Evolutionary conservation across 208 protist genomes (phyloP), one percentile per base, ranked within the genome.

Genomic region (Leishmania gerbilli): DNA sequence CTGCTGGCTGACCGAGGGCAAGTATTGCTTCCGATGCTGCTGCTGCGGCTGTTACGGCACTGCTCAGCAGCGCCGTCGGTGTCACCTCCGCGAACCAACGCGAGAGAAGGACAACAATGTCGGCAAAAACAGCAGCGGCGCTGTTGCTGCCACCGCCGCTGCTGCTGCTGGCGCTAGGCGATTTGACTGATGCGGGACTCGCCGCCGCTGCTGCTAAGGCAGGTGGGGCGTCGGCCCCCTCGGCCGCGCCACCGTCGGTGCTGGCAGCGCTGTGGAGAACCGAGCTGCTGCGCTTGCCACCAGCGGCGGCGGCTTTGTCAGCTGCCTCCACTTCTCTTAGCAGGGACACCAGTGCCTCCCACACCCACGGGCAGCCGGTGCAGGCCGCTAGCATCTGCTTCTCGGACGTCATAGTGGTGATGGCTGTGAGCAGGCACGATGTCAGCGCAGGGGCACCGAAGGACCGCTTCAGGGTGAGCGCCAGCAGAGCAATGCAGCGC

Each of bases 401-500:
- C 58, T 92, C 89, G 7, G 83, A 71, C 69, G 85, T 92, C 68
- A 95, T 71, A 5, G 58, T 67, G n/a, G 47, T 65, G 75, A 89
- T 55, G 27, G 68, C 83, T 4, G 53, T 47, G 37, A 87, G 69
- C 40, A 95, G 60, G 64, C 90, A 79, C 24, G 83, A 82, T 6
- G 87, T 76, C 56, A 91, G 79, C 34, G 83, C 77, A 19, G 86
- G 81, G 17, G 84, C 79, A 11, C 71, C 62, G 31, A 40, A 60
- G 21, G 74, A 55, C n/a, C 72, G 75, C 76, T 83, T 71, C 76
- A 90, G 71, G 21, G 84, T 84, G 62, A 71, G 47, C 8, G 79
- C 80, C 42, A 90, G 76, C 45, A 90, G 74, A 7, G 91, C 87
- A 3, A 95, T 55, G 68, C 85, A 88, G 64, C 88, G 86, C 19